Evolutionary conservation across 176 grass and related monocot species (phyloP), one percentile per base, ranked within the genome.

Genomic region (Avena sativa): DNA sequence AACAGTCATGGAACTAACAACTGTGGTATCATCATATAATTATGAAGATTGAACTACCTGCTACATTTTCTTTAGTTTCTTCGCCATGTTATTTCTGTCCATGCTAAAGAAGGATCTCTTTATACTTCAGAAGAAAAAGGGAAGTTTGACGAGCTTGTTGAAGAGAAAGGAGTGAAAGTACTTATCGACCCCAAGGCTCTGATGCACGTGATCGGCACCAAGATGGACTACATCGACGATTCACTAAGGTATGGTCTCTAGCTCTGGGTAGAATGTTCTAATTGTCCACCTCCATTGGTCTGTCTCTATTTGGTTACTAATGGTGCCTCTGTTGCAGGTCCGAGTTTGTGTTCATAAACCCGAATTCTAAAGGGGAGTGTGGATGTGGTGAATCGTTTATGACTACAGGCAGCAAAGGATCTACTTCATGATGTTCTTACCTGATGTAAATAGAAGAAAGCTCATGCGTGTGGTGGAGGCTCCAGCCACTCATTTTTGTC

Each of bases 301-400:
- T 0, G 25, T 57, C 19, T 59, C 14, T 89, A 76, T 20, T 58
- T 49, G 58, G 63, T 83, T 58, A 15, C 4, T 86, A 53, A 89
- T 12, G 6, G 26, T 61, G 3, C 32, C 81, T 20, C 2, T 86
- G 26, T 23, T 90, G 17, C 73, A 98, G 96, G 92, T 98, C 96
- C 0, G 93, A 98, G 75, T 95, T 98, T 86, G 60, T 98, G 81
- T 98, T 83, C 51, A 30, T 12, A 84, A 53, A 87, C 23, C 32
- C 96, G 16, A 95, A 95, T 65, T 92, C 92, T 2, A 92, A 98
- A 71, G 96, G 96, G 62, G 73, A 98, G 74, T 98, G 91, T 81
- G 91, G 93, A 10, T 95, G 93, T 36, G 96, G 93, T 19, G 96
- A 98, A 82, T 95, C 96, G 76, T 95, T 98, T 56, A 94, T 94